Percentiles rank a stretch among this genome's conserved stretches.
phyloP scores from a whole-genome alignment of 2,329 filamentous ascomycete genomes.

The Trichoderma atroviride region DNA sequence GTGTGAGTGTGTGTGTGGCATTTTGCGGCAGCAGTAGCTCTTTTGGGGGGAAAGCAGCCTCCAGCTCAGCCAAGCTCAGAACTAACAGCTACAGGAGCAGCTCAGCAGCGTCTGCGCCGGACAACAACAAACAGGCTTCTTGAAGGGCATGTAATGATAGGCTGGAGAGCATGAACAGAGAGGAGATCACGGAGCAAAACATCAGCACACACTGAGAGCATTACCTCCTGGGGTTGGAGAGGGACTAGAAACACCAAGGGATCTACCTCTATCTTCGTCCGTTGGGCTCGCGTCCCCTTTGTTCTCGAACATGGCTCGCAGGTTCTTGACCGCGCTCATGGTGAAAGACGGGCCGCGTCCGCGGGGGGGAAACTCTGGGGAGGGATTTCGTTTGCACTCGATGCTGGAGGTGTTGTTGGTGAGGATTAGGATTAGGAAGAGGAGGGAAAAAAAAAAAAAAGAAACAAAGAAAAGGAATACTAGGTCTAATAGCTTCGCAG shows the following conservation, averaged over 20 bases:
- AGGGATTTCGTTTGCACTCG: constrained; percentile 13
- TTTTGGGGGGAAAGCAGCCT: constrained; percentile 9
- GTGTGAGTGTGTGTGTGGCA: neutral
- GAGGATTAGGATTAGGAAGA: constrained; percentile 14
- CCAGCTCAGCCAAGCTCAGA: constrained; percentile 1
- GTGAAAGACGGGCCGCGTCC: constrained; percentile 41
- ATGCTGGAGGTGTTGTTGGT: constrained; percentile 4
- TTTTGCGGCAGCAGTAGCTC: neutral
- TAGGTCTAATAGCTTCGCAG: constrained; percentile 1
- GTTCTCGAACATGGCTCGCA: constrained; percentile 79
- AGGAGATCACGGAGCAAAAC: constrained; percentile 11
- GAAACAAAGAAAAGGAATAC: neutral
- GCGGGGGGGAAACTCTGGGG: constrained; percentile 18
- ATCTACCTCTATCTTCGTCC: constrained; percentile 72
- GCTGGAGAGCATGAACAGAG: constrained; percentile 52
- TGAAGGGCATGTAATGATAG: constrained; percentile 44
- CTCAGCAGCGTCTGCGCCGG: constrained; percentile 22
- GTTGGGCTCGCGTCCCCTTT: constrained; percentile 63
- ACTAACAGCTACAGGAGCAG: constrained; percentile 25
- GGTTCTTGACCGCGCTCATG: constrained; percentile 72
- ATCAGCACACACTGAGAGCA: constrained; percentile 29
- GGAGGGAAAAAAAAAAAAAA: neutral
- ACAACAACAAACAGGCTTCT: constrained; percentile 22
- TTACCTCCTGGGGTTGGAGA: constrained; percentile 31
- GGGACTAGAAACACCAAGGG: constrained; percentile 55